phyloP scores from a whole-genome alignment of 129 eudicot species.

The Erigeron canadensis region DNA sequence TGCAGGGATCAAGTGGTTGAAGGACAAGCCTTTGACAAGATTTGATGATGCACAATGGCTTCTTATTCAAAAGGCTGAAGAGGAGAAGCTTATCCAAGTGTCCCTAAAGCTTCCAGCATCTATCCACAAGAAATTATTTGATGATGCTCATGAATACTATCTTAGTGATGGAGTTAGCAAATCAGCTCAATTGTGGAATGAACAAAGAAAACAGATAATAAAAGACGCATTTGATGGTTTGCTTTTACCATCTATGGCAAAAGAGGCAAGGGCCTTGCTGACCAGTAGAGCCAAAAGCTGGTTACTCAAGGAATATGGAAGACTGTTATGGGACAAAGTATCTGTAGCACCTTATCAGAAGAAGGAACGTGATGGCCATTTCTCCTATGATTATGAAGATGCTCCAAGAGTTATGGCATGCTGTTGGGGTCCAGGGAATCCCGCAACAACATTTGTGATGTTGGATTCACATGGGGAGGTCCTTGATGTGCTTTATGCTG shows the following conservation, averaged over 20 bases:
- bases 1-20: slow-evolving; percentile 81
- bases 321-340: slow-evolving; percentile 73
- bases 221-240: slow-evolving; percentile 65
- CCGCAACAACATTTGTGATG: slow-evolving; percentile 96
- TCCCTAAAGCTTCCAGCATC: slow-evolving; percentile 61
- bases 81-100: slow-evolving; percentile 89
- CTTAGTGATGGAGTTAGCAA: slow-evolving; percentile 92
- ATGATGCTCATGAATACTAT: slow-evolving; percentile 73
- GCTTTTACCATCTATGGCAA: slow-evolving; percentile 85
- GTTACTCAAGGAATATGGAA: slow-evolving; percentile 73
- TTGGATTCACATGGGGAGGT: slow-evolving; percentile 91
- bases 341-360: slow-evolving; percentile 77
- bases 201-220: slow-evolving; percentile 84
- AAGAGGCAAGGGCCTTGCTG: slow-evolving; percentile 80
- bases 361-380: slow-evolving; percentile 48
- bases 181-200: slow-evolving; percentile 95
- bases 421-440: slow-evolving; percentile 99
- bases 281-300: slow-evolving; percentile 79
- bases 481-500: slow-evolving; percentile 72
- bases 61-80: slow-evolving; percentile 91
- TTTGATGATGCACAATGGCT: slow-evolving; percentile 96
- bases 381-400: slow-evolving; percentile 66
- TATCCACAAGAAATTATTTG: slow-evolving; percentile 50
- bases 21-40: slow-evolving; percentile 66
- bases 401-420: slow-evolving; percentile 99